Evolutionary conservation across 2,329 filamentous ascomycete genomes (phyloP), one percentile per base, ranked within the genome.

Genomic region (Scleromitrula shiraiana): DNA sequence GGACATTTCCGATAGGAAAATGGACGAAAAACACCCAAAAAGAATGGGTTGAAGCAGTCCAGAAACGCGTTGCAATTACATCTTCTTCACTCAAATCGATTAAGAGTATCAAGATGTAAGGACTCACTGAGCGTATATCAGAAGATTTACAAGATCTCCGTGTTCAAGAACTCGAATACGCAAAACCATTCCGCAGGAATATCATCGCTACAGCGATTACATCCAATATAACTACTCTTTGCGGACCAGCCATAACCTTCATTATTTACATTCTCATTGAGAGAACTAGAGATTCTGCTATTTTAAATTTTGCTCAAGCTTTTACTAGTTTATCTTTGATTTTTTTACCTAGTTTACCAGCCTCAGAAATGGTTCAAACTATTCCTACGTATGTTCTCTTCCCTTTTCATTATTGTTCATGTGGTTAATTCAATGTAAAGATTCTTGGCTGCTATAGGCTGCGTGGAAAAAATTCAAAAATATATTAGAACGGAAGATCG

Each of bases 291-390:
- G 19, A 23, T 19, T 35, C 41, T 0, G 29, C 41, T 32, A 62
- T 54, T 32, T 19, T 61, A 4, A 49, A 56, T 27, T 52, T 53
- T 10, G 46, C 53, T 3, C 55, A 27, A 49, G 57, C 70, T 9
- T 73, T 71, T 38, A 69, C 70, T 0, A 65, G 65, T 0, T 43
- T 72, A 1, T 70, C 70, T 1, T 62, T 70, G 15, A 65, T 72
- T n/a, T 56, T 66, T 1, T 56, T 73, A 0, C 37, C 37, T 2
- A 37, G 30, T 37, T 12, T 32, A 22, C 32, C 42, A 5, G 33
- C 37, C 4, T 37, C 32, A 3, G 42, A 36, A 26, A 17, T 45
- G 15, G 42, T 45, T n/a, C 33, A 27, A 9, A 29, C 42, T 5
- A 38, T 45, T 45, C 42, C 42, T 23, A 43, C 41, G 41, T 43